Base-by-base conservation (phyloP, 108 stramenopile species). In the Schizochytrium sp. region DNA sequence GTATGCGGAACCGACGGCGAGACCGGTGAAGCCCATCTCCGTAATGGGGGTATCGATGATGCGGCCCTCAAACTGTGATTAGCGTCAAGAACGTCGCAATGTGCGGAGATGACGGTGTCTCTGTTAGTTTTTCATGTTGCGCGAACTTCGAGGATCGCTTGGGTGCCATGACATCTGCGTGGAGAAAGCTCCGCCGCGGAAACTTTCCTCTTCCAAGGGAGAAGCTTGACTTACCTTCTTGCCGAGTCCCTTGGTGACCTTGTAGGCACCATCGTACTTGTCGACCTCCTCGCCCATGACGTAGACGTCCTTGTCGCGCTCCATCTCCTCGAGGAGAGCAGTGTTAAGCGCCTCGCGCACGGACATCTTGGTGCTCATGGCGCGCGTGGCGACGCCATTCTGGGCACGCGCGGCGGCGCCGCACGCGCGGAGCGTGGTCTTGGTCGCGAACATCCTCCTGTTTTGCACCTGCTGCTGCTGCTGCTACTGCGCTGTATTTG, bases 21-120 rank as follows among this genome's bases (percentile, higher is more conserved):
- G 94, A 57, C 99, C 98, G 19, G 99, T 95, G 91, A 99, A 99
- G 88, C 97, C 99, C 96, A 97, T 97, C 92, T 99, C 99, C 19
- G 99, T 99, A 92, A 99, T 99, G 91, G 99, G 99, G 12, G 99
- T 99, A 91, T 99, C 99, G 88, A 99, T 97, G 88, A 99, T 98
- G 87, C 99, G 96, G 63, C 34, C 55, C 55, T 57, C 55, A 0
- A 57, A 57, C 55, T 57, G 55, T 16, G 55, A 34, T 34, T 57
- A 16, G 55, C 55, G 55, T 3, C 55, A 57, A 1, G 14, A 16
- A 1, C 14, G 16, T 57, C 55, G 55, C 72, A 23, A 47, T 76
- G 47, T 34, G 34, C 34, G 34, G 34, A 34, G 34, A 34, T 34
- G 34, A 34, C 34, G 34, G 34, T 34, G 34, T 34, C 34, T 34